Conservation (phyloP, 169 alveolate genomes). For the Plasmodium vivax region DNA sequence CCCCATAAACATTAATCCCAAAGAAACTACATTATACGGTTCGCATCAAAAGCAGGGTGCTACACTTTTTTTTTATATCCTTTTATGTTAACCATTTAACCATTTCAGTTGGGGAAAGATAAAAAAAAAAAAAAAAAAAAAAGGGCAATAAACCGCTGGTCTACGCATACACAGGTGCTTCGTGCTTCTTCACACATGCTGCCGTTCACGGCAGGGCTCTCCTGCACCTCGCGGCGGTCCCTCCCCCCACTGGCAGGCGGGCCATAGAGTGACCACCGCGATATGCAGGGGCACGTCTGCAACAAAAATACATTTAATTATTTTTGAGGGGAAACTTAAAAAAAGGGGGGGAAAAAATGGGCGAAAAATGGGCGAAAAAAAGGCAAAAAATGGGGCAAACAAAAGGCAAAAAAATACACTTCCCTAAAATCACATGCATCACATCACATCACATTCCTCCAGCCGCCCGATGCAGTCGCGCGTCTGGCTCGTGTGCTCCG, state of each 20-base stretch:
- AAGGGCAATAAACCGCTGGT: background rate
- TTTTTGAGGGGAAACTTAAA: background rate
- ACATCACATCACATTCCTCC: background rate
- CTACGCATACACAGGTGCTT: background rate
- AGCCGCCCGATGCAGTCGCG: background rate
- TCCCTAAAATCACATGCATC: background rate
- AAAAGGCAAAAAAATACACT: background rate
- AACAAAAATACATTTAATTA: background rate
- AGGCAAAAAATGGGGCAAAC: background rate
- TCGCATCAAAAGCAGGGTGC: background rate
- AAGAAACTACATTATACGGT: background rate
- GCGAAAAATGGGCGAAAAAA: background rate
- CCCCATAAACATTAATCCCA: background rate
- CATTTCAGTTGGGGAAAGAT: background rate
- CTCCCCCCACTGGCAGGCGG: background rate
- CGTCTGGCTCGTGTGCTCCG: background rate
- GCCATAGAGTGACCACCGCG: background rate
- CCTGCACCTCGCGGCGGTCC: background rate
- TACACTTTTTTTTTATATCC: background rate
- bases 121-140: background rate
- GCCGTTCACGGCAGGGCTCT: background rate
- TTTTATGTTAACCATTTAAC: background rate
- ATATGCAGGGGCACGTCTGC: background rate
- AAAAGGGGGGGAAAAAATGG: background rate
- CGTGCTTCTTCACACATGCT: background rate